Percentiles rank a stretch among this genome's conserved stretches.
These are phyloP conservation scores for Gentiana macrophylla DNA, from an alignment of 257 asterid genomes.

Conservation along the genomic window DNA sequence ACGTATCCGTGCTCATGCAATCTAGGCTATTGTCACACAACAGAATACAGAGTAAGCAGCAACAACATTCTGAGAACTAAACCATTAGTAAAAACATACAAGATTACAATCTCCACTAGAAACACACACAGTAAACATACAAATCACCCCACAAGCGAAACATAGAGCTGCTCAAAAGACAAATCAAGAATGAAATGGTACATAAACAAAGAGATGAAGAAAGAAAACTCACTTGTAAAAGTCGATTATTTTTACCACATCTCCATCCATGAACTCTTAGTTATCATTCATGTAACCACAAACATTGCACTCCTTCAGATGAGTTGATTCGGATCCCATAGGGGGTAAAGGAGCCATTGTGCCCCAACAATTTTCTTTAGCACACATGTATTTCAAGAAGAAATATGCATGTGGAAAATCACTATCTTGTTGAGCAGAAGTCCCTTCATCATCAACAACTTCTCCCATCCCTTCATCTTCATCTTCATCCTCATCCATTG, in stretches of 20 bases:
- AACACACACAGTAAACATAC: too few relatives aligned
- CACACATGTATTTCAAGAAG: conserved; percentile 74
- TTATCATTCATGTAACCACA: conserved; percentile 58
- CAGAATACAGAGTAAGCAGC: too few relatives aligned
- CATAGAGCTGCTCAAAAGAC: not conserved
- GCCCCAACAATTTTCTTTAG: conserved; percentile 68
- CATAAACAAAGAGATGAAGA: not conserved
- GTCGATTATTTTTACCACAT: conserved; percentile 1
- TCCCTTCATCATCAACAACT: conserved; percentile 18
- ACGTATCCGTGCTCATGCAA: too few relatives aligned
- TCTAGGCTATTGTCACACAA: too few relatives aligned
- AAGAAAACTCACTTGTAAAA: conserved; percentile 1
- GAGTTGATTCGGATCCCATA: conserved; percentile 25
- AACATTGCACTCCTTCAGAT: conserved; percentile 76
- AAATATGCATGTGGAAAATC: conserved; percentile 87
- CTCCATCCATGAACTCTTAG: conserved; percentile 20
- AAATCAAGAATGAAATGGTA: not conserved
- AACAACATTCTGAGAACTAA: too few relatives aligned
- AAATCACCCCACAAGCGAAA: not conserved
- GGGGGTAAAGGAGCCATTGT: conserved; percentile 89
- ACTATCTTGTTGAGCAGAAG: conserved; percentile 21
- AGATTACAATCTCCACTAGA: too few relatives aligned
- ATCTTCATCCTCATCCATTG: conserved; percentile 21
- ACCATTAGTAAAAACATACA: too few relatives aligned
- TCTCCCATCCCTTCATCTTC: conserved; percentile 37